Evolutionary conservation across 768 basidiomycete genomes (phyloP).

Genomic region (Tylopilus intermedius): DNA sequence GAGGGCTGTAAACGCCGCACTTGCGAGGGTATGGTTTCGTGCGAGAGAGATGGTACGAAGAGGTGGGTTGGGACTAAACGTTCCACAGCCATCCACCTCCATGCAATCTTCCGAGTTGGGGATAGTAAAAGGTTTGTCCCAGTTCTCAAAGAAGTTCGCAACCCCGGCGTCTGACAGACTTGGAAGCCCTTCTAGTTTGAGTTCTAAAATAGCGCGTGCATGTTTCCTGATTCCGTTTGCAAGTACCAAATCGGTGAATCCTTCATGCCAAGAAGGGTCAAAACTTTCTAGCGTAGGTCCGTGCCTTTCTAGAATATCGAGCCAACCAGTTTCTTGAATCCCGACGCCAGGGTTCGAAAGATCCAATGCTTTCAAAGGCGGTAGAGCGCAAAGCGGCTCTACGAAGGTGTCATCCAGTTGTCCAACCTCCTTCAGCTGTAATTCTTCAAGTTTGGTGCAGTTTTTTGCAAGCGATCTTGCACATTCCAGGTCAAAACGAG

Average conservation of each 20-base stretch:
- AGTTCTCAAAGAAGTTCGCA: constrained; percentile 58
- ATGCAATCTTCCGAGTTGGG: constrained; percentile 15
- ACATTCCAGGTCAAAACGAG: constrained; percentile 75
- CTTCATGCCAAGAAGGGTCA: constrained; percentile 65
- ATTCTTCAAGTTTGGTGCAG: constrained; percentile 53
- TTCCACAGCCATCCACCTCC: constrained; percentile 15
- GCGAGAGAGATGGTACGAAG: constrained; percentile 55
- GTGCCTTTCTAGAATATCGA: constrained; percentile 49
- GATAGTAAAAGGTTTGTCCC: constrained; percentile 31
- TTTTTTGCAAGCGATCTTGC: constrained; percentile 49
- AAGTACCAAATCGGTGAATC: constrained; percentile 58
- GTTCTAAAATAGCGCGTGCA: constrained; percentile 41
- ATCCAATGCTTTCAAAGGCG: constrained; percentile 56
- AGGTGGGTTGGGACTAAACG: constrained; percentile 36
- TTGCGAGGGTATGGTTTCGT: constrained; percentile 53
- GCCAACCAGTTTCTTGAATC: constrained; percentile 51
- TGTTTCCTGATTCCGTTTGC: constrained; percentile 53
- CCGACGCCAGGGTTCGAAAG: constrained; percentile 58
- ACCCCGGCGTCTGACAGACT: constrained; percentile 70
- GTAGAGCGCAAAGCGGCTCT: constrained; percentile 37
- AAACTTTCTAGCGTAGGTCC: constrained; percentile 56
- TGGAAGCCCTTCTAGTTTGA: constrained; percentile 52
- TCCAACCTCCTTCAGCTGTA: constrained; percentile 78
- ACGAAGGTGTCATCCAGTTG: constrained; percentile 64
- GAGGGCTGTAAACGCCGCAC: constrained; percentile 54